These are phyloP conservation scores for Tympanopsis confertula DNA, from an alignment of 2,329 filamentous ascomycete species.

Conservation along the genomic window DNA sequence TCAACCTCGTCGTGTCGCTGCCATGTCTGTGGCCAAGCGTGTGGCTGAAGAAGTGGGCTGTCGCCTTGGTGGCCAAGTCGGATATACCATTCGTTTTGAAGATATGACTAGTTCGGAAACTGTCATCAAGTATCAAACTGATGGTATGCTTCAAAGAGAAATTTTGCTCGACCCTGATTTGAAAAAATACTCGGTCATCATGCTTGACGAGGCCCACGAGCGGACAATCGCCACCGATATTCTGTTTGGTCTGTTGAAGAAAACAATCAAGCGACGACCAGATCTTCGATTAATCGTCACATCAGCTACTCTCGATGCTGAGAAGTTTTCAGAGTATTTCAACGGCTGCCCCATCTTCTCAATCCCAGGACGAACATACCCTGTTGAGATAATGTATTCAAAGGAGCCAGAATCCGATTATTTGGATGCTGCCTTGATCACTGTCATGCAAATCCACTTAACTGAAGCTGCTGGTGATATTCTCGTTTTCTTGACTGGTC, in stretches of 20 bases:
- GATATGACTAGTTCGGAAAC: slow-evolving; percentile 81
- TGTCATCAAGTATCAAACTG: slow-evolving; percentile 98
- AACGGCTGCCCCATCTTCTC: slow-evolving; percentile 93
- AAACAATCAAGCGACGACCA: slow-evolving; percentile 72
- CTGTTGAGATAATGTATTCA: slow-evolving; percentile 91
- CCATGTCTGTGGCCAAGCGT: slow-evolving; percentile 95
- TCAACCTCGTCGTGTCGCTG: slow-evolving; percentile 89
- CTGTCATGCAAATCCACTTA: slow-evolving; percentile 95
- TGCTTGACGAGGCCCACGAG: slow-evolving; percentile 97
- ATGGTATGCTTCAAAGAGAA: slow-evolving; percentile 94
- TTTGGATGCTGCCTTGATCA: slow-evolving; percentile 82
- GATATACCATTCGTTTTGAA: slow-evolving; percentile 95
- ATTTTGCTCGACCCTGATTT: slow-evolving; percentile 85
- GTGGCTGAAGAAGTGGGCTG: slow-evolving; percentile 94
- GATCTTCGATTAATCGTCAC: slow-evolving; percentile 95
- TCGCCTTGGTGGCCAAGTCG: slow-evolving; percentile 79
- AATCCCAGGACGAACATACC: slow-evolving; percentile 87
- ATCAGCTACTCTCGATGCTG: slow-evolving; percentile 88
- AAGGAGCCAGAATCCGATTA: slow-evolving; percentile 93
- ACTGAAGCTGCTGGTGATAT: slow-evolving; percentile 89
- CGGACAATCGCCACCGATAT: slow-evolving; percentile 93
- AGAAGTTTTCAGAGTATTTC: slow-evolving; percentile 95
- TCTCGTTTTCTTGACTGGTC: slow-evolving; percentile 88
- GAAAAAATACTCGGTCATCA: slow-evolving; percentile 85
- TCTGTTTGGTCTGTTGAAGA: slow-evolving; percentile 85